Evolutionary conservation across 148 eudicot genomes (phyloP), one percentile per base, ranked within the genome.

Genomic region (Vaccinium myrtillus): DNA sequence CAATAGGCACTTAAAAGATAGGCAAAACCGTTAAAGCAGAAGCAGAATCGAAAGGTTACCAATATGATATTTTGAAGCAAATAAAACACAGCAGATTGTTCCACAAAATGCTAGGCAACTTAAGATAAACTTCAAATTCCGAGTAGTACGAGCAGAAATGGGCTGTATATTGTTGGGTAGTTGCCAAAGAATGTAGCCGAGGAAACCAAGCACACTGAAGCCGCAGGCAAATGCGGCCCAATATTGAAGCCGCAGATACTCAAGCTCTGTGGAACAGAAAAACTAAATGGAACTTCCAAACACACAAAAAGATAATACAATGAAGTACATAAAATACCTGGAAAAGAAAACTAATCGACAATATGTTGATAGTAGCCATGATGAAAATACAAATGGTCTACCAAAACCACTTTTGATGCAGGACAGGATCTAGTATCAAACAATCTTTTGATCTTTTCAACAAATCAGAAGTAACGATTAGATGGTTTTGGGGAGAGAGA

Each of bases 221-320:
- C 95, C 93, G 90, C 96, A 88, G 30, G 88, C 84, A 80, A 83
- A 90, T 0, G 93, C 82, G 51, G 89, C 93, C 98, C 96, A 95
- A 86, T 88, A 95, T 61, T 90, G 92, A 86, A 91, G 75, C 85
- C 75, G 92, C 83, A 89, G 88, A 83, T 89, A 89, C 85, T 91
- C 93, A 85, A 92, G 86, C 77, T 91, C 98, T 94, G 93, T 79
- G 83, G 39, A 88, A 63, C 58, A 58, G 63, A 78, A 84, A 78
- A 84, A 56, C 27, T 69, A 58, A 15, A 73, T 75, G 50, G 50
- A 54, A 80, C 32, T 54, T 67, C 27, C 36, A 82, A 32, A 81
- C 27, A 27, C 8, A 3, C 0, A n/a, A 81, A 54, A 58, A 0
- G 5, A 48, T 58, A 56, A 11, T 53, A 84, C 48, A 69, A 70